Evolutionary conservation across 371 early-diverging fungal genomes (phyloP), one percentile per base, ranked within the genome.

Genomic region (Entomophthora muscae): DNA sequence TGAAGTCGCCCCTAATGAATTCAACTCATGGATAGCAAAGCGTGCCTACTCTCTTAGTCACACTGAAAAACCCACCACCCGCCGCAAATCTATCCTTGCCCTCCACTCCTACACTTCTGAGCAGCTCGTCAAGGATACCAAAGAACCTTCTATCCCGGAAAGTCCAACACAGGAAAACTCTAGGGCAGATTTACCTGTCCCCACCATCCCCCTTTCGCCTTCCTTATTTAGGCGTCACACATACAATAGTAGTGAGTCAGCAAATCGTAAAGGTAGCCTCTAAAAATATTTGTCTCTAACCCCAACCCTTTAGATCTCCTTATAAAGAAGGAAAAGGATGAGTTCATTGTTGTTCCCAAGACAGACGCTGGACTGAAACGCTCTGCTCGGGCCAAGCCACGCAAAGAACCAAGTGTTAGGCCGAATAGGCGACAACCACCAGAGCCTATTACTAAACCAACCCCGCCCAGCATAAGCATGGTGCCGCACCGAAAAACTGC

Each of bases 1-100:
- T 24, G 78, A 79, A 67, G 73, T 81, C 32, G 79, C 81, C 59
- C 81, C 81, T 23, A 68, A 72, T 63, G 78, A 80, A 70, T 80
- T 77, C 68, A 75, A 78, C 52, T 68, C 74, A 51, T 77, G 76
- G 68, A 67, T 78, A 27, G 67, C 72, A 31, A 65, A 69, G 22
- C 73, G 74, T 66, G 73, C 75, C 13, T 66, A 70, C 17, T 70
- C 68, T 13, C 65, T 71, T 21, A 70, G 71, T 58, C 58, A 65
- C 52, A 69, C 67, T 31, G 66, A 70, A 26, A 63, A 67, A 2
- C 60, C 70, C 13, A 66, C 69, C 42, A 67, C 61, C 23, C 59
- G 78, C 57, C 72, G 81, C n/a, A 72, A 72, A 54, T 77, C 78
- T 2, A 69, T 77, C 29, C 52, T 80, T 30, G 77, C 79, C 10